These are phyloP conservation scores for Aspergillus clavatus DNA, from an alignment of 2,329 filamentous ascomycete genomes.

Conservation along the genomic window DNA sequence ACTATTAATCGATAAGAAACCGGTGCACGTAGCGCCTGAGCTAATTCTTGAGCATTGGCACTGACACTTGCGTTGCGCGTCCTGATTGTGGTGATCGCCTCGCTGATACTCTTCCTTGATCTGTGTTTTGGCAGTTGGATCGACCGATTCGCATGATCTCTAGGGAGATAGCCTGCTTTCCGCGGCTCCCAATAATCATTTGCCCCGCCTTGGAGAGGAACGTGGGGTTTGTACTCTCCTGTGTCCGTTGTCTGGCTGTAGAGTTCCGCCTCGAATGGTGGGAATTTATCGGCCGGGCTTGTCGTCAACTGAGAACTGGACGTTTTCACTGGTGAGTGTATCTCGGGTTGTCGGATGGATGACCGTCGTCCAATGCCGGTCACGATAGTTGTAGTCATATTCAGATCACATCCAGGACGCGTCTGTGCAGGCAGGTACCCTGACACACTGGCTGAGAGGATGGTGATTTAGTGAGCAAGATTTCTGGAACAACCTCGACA, in stretches of 20 bases:
- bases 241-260: slow-evolving; percentile 25
- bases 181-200: slow-evolving; percentile 59
- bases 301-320: slow-evolving; percentile 28
- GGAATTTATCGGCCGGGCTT: slow-evolving; percentile 41
- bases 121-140: slow-evolving; percentile 49
- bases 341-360: slow-evolving; percentile 34
- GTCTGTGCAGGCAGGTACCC: background rate
- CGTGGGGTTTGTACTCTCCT: slow-evolving; percentile 19
- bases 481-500: background rate
- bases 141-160: slow-evolving; percentile 37
- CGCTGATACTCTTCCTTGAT: slow-evolving; percentile 79
- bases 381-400: slow-evolving; percentile 39
- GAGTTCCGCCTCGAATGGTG: slow-evolving; percentile 38
- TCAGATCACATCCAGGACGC: slow-evolving; percentile 8
- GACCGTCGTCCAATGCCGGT: slow-evolving; percentile 37
- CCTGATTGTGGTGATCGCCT: slow-evolving; percentile 80
- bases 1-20: slow-evolving; percentile 85
- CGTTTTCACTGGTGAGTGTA: slow-evolving; percentile 27
- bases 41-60: slow-evolving; percentile 89
- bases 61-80: slow-evolving; percentile 78
- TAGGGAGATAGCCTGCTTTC: slow-evolving; percentile 47
- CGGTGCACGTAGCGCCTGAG: slow-evolving; percentile 82
- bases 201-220: slow-evolving; percentile 29
- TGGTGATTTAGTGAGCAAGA: background rate
- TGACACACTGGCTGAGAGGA: background rate